These are phyloP conservation scores for Cerrena zonata DNA, from an alignment of 1,284 basidiomycete species.

Conservation along the genomic window DNA sequence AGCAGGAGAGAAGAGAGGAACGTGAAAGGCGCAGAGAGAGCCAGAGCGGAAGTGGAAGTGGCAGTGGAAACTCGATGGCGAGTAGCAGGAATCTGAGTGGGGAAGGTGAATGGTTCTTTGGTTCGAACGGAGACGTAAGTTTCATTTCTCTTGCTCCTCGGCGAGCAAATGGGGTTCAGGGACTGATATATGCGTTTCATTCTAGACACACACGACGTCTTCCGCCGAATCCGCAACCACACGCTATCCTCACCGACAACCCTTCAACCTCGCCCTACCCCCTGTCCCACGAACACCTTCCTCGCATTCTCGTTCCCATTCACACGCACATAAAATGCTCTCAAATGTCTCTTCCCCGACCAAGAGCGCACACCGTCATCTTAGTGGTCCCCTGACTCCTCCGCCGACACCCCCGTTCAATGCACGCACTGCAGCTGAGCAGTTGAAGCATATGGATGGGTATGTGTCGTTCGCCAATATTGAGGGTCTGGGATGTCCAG, in stretches of 20 bases:
- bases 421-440: conserved; percentile 51
- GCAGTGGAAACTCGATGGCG: conserved; percentile 25
- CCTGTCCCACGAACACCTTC: not conserved
- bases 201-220: not conserved
- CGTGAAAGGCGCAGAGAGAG: conserved; percentile 20
- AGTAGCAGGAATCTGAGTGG: conserved; percentile 29
- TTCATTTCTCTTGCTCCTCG: too few relatives aligned
- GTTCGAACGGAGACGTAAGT: conserved; percentile 23
- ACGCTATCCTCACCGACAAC: not conserved
- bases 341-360: not conserved
- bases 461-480: conserved; percentile 64
- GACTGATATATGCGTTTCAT: not conserved
- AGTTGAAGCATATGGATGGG: conserved; percentile 52
- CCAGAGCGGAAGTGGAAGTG: conserved; percentile 13
- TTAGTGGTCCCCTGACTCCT: conserved; percentile 20
- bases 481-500: conserved; percentile 63
- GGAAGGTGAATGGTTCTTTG: conserved; percentile 28
- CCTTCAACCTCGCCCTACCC: conserved; percentile 11
- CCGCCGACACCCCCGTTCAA: conserved; percentile 46
- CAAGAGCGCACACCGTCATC: conserved; percentile 8
- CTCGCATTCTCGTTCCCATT: not conserved
- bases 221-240: not conserved
- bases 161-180: too few relatives aligned
- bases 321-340: not conserved
- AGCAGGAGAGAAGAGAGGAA: conserved; percentile 20